Percentiles rank a stretch among this genome's conserved stretches.
phyloP scores from a whole-genome alignment of 2,329 filamentous ascomycete genomes.

The Aspergillaceae sp. region DNA sequence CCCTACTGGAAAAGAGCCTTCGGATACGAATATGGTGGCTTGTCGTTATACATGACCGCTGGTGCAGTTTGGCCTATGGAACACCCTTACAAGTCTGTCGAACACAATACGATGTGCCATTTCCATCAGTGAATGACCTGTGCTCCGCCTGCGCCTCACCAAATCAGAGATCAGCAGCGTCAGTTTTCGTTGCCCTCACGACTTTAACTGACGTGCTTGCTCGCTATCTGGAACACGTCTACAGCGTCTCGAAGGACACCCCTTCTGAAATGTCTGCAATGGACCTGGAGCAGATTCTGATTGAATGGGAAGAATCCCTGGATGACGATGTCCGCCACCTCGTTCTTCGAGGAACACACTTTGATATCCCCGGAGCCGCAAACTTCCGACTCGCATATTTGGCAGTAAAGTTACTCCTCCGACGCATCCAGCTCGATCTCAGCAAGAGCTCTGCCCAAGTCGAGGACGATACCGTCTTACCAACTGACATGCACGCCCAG shows the following conservation, averaged over 20 bases:
- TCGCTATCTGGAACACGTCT: slow-evolving; percentile 26
- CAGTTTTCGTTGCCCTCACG: slow-evolving; percentile 40
- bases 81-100: slow-evolving; percentile 43
- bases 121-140: slow-evolving; percentile 32
- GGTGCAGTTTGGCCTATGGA: slow-evolving; percentile 47
- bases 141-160: slow-evolving; percentile 9
- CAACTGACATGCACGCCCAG: slow-evolving; percentile 36
- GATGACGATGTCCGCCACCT: slow-evolving; percentile 30
- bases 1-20: slow-evolving; percentile 42
- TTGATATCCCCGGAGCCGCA: slow-evolving; percentile 39
- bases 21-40: slow-evolving; percentile 51
- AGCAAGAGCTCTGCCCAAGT: slow-evolving; percentile 10
- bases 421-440: slow-evolving; percentile 41
- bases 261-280: slow-evolving; percentile 10
- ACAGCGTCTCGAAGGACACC: slow-evolving; percentile 24
- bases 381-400: slow-evolving; percentile 47
- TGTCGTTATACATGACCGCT: slow-evolving; percentile 47
- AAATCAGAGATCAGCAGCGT: slow-evolving; percentile 19
- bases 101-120: slow-evolving; percentile 43
- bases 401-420: slow-evolving; percentile 40
- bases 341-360: slow-evolving; percentile 36
- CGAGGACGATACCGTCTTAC: slow-evolving; percentile 13
- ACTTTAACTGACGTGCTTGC: slow-evolving; percentile 39
- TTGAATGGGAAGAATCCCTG: slow-evolving; percentile 40
- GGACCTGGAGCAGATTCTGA: slow-evolving; percentile 32